A percentile compares a stretch with the other conserved stretches of the same genome.
Evolutionary conservation across 2,329 filamentous ascomycete genomes (phyloP).

Genomic region (Fusarium nurragi): DNA sequence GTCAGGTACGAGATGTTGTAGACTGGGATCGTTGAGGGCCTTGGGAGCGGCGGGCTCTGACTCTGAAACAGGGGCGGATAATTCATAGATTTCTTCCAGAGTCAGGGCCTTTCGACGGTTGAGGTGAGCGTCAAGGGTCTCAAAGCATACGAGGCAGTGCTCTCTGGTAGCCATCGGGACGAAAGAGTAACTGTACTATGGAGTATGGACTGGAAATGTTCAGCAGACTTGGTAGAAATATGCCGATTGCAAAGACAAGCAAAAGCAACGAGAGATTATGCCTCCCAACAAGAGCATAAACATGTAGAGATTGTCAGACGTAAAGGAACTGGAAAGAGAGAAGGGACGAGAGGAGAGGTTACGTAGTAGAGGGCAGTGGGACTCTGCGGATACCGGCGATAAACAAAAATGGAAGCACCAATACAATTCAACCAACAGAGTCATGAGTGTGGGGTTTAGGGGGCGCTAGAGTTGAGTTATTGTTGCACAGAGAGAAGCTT

Average conservation of each 20-base stretch:
- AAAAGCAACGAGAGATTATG: conserved; percentile 13
- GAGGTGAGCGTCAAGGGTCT: conserved; percentile 80
- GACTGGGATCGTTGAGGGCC: conserved; percentile 53
- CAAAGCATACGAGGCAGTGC: conserved; percentile 95
- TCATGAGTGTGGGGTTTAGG: conserved; percentile 11
- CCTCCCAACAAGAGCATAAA: conserved; percentile 26
- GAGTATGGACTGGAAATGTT: conserved; percentile 1
- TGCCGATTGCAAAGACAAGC: conserved; percentile 18
- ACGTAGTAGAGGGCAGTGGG: conserved; percentile 4
- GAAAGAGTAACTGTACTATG: not conserved
- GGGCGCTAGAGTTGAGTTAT: conserved; percentile 10
- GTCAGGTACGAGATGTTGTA: conserved; percentile 52
- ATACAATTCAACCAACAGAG: conserved; percentile 8
- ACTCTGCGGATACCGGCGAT: not conserved
- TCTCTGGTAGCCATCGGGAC: conserved; percentile 79
- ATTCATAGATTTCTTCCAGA: conserved; percentile 74
- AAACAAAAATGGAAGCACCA: conserved; percentile 3
- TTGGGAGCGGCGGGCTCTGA: conserved; percentile 31
- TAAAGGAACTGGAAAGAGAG: conserved; percentile 2
- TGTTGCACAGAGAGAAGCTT: not conserved
- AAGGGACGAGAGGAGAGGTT: not conserved
- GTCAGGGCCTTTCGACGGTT: conserved; percentile 73
- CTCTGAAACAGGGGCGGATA: conserved; percentile 59
- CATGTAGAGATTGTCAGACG: conserved; percentile 3
- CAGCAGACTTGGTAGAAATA: conserved; percentile 18